Evolutionary conservation across 257 asterid genomes (phyloP), one percentile per base, ranked within the genome.

Genomic region (Solanum pennellii): DNA sequence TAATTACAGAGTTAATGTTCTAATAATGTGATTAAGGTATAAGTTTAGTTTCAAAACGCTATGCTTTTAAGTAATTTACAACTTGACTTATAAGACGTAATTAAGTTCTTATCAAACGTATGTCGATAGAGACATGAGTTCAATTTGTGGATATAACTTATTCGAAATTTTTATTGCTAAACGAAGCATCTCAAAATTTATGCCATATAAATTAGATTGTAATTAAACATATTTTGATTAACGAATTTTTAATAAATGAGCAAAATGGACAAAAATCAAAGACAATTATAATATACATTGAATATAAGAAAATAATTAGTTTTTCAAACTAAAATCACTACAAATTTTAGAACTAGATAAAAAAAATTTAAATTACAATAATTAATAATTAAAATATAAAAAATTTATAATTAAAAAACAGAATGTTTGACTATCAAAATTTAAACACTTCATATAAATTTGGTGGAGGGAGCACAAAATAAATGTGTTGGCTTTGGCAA

Each of bases 81-180:
- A 52, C 10, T 52, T 52, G n/a, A 52, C 0, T 52, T 52, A 52
- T 52, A 52, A 0, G n/a, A 52, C 0, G 6, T 52, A 0, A 52
- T 52, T 52, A 16, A 0, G 0, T 52, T 52, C 0, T 4, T 52
- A 52, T 1, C 18, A 18, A 52, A 52, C 0, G 2, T 52, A 16
- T 52, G 62, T 0, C n/a, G 1, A 52, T 52, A 0, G n/a, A 52
- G 0, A 52, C 1, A 0, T 0, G 10, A 52, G n/a, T 16, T 52
- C 62, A 52, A 0, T 52, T 52, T 52, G 2, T 52, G 0, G 0
- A 52, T 9, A 0, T 18, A 6, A 0, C 59, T 47, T 47, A 31
- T 2, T 31, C 33, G 3, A 31, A 31, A 33, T 33, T 33, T 33
- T 3, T 0, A 33, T 31, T 52, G 10, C 0, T 52, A 52, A 16